A percentile compares a stretch with the other conserved stretches of the same genome.
Conservation (phyloP, 2,329 filamentous ascomycete species). For the Gnomoniopsis sp. region DNA sequence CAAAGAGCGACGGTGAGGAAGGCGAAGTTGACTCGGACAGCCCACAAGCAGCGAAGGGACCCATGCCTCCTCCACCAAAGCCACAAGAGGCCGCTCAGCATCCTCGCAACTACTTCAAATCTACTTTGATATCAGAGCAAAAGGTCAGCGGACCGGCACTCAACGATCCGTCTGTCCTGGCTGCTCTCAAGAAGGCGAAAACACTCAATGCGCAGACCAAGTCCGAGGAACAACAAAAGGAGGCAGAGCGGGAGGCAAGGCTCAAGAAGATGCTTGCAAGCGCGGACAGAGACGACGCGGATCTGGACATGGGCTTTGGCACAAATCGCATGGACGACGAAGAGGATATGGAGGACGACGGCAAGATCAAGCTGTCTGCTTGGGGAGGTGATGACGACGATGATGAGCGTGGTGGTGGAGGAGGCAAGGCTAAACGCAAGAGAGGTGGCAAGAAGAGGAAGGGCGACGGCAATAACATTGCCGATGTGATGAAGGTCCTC, state of each 20-base stretch:
- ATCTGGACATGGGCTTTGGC: constrained; percentile 94
- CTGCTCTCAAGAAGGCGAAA: constrained; percentile 82
- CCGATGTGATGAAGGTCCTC: constrained; percentile 76
- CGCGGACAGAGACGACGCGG: constrained; percentile 77
- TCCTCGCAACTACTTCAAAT: constrained; percentile 61
- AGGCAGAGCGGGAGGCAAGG: constrained; percentile 58
- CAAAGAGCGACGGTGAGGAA: constrained; percentile 21
- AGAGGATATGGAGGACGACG: constrained; percentile 69
- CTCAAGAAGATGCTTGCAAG: constrained; percentile 71
- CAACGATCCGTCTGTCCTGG: constrained; percentile 74
- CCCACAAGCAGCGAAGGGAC: constrained; percentile 22
- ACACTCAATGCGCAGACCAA: constrained; percentile 49
- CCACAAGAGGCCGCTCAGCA: constrained; percentile 30
- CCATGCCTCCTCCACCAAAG: constrained; percentile 46
- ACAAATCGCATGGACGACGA: constrained; percentile 84
- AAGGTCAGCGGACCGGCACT: constrained; percentile 52
- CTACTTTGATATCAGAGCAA: constrained; percentile 53
- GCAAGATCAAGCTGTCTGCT: constrained; percentile 63
- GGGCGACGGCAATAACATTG: constrained; percentile 73
- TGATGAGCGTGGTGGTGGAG: constrained; percentile 44
- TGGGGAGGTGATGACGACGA: constrained; percentile 50
- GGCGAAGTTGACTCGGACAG: constrained; percentile 22
- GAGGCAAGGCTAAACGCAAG: constrained; percentile 59
- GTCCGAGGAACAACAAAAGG: constrained; percentile 37
- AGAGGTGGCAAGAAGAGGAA: constrained; percentile 72